phyloP scores from a whole-genome alignment of 768 basidiomycete species.

The Mycena epipterygia region DNA sequence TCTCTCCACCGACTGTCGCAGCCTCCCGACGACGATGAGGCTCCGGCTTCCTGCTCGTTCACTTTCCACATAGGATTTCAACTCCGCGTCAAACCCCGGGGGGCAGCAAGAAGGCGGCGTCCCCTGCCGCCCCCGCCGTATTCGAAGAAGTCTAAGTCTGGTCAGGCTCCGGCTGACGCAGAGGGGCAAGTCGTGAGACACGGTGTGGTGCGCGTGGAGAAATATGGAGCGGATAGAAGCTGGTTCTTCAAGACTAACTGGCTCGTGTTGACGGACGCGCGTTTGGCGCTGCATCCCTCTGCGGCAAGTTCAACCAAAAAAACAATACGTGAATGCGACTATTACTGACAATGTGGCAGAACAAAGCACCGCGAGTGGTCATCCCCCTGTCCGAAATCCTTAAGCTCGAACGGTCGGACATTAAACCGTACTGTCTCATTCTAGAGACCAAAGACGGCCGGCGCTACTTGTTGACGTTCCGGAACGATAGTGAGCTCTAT shows the following conservation, averaged over 20 bases:
- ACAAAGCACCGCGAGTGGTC: background rate
- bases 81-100: background rate
- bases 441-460: background rate
- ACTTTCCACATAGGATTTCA: background rate
- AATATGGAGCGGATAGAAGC: background rate
- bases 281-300: slow-evolving; percentile 3
- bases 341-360: background rate
- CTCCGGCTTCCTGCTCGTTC: background rate
- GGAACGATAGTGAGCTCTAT: slow-evolving; percentile 17
- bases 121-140: slow-evolving; percentile 5
- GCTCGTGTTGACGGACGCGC: slow-evolving; percentile 11
- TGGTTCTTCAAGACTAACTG: slow-evolving; percentile 10
- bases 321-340: no score
- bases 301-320: background rate
- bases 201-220: slow-evolving; percentile 16
- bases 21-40: background rate
- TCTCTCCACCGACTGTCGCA: background rate
- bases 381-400: slow-evolving; percentile 1
- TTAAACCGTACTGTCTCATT: background rate
- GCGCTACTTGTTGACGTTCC: slow-evolving; percentile 6
- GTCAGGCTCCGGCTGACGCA: background rate
- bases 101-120: background rate
- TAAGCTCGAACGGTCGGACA: slow-evolving; percentile 3
- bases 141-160: background rate
- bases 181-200: background rate